Evolutionary conservation across 129 eudicot species (phyloP).

Genomic region (Flaveria bidentis): DNA sequence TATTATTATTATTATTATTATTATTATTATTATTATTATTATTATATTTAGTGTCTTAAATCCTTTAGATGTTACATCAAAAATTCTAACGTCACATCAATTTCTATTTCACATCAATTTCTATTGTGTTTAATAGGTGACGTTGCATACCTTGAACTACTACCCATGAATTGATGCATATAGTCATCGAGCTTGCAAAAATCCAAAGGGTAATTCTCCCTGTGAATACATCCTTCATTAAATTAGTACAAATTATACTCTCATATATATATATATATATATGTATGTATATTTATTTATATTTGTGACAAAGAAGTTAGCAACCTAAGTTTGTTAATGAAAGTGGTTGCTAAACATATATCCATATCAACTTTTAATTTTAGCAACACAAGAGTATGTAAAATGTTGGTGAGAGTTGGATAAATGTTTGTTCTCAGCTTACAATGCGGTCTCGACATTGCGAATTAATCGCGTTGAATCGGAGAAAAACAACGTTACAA

Average conservation of each 20-base stretch:
- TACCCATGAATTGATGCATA: conserved; percentile 93
- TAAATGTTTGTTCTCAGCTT: conserved; percentile 25
- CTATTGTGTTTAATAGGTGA: too few species aligned
- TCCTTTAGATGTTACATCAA: background rate
- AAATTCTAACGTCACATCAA: background rate
- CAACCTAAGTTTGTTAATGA: background rate
- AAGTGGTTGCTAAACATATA: background rate
- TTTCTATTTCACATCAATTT: background rate
- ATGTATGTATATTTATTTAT: background rate
- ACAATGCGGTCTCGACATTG: conserved; percentile 64
- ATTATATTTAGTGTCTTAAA: background rate
- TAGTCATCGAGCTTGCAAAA: conserved; percentile 68
- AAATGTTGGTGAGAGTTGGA: background rate
- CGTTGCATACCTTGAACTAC: conserved; percentile 71
- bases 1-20: too few species aligned
- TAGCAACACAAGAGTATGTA: conserved; percentile 5
- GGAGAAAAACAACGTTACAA: conserved; percentile 56
- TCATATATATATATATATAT: too few species aligned
- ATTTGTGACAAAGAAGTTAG: background rate
- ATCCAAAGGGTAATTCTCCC: conserved; percentile 60
- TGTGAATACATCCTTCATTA: conserved; percentile 19
- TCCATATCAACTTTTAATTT: background rate
- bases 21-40: too few species aligned
- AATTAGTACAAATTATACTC: background rate
- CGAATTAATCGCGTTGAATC: conserved; percentile 69